Conservation (phyloP, 805 yeast genomes). For the Cyberlindnera lachancei region DNA sequence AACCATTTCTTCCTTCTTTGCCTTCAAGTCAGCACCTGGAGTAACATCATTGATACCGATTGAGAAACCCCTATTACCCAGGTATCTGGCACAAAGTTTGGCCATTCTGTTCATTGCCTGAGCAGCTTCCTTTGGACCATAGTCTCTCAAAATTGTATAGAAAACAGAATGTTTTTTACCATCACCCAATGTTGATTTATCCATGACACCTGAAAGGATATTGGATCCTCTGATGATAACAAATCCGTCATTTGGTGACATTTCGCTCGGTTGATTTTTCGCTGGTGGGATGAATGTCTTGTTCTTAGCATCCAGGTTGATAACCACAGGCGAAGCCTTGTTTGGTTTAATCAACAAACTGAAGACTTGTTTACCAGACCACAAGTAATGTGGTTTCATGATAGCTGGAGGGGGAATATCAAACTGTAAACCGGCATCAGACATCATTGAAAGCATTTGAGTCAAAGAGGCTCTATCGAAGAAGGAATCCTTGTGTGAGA, state of each 20-base stretch:
- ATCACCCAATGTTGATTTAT: constrained; percentile 91
- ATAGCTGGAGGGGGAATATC: constrained; percentile 96
- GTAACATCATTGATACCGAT: constrained; percentile 98
- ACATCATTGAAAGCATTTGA: constrained; percentile 89
- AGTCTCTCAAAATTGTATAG: constrained; percentile 90
- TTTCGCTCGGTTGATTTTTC: constrained; percentile 69
- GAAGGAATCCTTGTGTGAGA: constrained; percentile 89
- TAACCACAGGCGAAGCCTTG: constrained; percentile 63
- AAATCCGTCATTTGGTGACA: constrained; percentile 97
- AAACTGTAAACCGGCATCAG: constrained; percentile 80
- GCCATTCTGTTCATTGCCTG: constrained; percentile 98
- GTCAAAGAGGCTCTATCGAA: constrained; percentile 80
- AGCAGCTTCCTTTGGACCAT: constrained; percentile 96
- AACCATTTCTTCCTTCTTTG: constrained; percentile 79
- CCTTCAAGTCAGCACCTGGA: constrained; percentile 72
- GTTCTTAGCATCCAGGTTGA: constrained; percentile 90
- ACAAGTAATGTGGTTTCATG: constrained; percentile 76
- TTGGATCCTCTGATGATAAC: constrained; percentile 86
- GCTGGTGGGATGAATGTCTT: constrained; percentile 81
- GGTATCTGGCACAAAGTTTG: constrained; percentile 90
- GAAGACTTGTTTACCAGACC: constrained; percentile 98
- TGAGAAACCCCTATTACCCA: constrained; percentile 94
- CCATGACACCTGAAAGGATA: constrained; percentile 91
- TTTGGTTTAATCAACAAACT: constrained; percentile 83
- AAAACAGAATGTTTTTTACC: constrained; percentile 97